Evolutionary conservation across 768 basidiomycete species (phyloP).

Genomic region (Panellus pusillus): DNA sequence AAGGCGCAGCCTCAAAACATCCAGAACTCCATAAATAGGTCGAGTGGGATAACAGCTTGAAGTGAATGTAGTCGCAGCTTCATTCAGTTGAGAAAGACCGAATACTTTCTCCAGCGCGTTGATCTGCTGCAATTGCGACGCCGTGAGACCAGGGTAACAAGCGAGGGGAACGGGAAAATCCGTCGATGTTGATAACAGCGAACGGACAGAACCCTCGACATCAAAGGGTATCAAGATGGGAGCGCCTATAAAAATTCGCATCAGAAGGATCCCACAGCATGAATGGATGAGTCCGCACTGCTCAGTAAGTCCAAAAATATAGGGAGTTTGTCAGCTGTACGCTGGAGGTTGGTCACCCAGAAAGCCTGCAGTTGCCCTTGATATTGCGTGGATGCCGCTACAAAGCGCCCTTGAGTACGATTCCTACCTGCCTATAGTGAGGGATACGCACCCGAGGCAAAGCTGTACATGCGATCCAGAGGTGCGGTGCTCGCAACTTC

Average conservation of each 20-base stretch:
- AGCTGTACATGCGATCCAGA: slow-evolving; percentile 61
- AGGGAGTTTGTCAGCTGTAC: slow-evolving; percentile 40
- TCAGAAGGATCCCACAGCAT: slow-evolving; percentile 31
- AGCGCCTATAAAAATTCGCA: slow-evolving; percentile 2
- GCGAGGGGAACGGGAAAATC: slow-evolving; percentile 60
- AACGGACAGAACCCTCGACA: slow-evolving; percentile 34
- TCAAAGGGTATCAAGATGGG: slow-evolving; percentile 22
- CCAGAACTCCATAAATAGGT: slow-evolving; percentile 64
- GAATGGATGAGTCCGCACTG: slow-evolving; percentile 41
- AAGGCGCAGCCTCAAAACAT: slow-evolving; percentile 55
- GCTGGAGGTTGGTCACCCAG: slow-evolving; percentile 55
- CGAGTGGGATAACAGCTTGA: slow-evolving; percentile 53
- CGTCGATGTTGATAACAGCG: slow-evolving; percentile 42
- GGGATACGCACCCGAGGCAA: slow-evolving; percentile 50
- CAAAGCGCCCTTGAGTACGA: slow-evolving; percentile 6
- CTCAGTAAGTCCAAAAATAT: slow-evolving; percentile 47
- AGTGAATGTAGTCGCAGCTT: slow-evolving; percentile 41
- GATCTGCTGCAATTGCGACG: slow-evolving; percentile 40
- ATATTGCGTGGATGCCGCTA: slow-evolving; percentile 61
- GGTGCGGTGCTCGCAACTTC: slow-evolving; percentile 41
- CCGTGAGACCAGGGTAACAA: slow-evolving; percentile 56
- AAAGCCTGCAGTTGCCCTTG: slow-evolving; percentile 47
- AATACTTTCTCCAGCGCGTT: slow-evolving; percentile 56
- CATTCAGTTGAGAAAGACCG: slow-evolving; percentile 37
- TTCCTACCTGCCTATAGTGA: not conserved